phyloP scores from a whole-genome alignment of 768 basidiomycete genomes.

The Mycena latifolia region DNA sequence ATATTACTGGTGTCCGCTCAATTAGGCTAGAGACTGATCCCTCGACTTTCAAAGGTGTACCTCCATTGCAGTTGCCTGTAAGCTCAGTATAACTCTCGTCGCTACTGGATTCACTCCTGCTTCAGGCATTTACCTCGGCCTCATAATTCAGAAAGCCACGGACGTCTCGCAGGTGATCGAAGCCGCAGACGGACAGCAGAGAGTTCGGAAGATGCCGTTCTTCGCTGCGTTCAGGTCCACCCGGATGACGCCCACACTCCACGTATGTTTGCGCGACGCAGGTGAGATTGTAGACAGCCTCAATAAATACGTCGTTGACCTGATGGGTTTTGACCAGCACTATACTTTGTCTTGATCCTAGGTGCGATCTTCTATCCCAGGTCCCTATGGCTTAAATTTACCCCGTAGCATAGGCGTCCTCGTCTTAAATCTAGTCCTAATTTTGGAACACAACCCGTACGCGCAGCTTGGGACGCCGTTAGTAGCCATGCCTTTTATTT shows the following conservation, averaged over 20 bases:
- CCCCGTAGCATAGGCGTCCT: not conserved
- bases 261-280: conserved; percentile 21
- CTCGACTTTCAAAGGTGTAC: conserved; percentile 9
- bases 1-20: no score
- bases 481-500: not conserved
- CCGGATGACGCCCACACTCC: conserved; percentile 9
- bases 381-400: not conserved
- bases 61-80: conserved; percentile 19
- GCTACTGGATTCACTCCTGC: not conserved
- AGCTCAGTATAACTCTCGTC: not conserved
- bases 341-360: conserved; percentile 15
- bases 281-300: not conserved
- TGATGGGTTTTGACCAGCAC: not conserved
- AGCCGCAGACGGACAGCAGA: not conserved
- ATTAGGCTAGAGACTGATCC: not conserved
- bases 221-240: not conserved
- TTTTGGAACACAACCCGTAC: conserved; percentile 6
- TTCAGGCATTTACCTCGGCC: conserved; percentile 21
- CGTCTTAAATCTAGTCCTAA: conserved; percentile 12
- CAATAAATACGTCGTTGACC: no score
- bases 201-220: not conserved
- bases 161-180: not conserved
- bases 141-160: conserved; percentile 7
- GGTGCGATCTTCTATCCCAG: not conserved
- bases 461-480: conserved; percentile 25